Percentiles rank a stretch among this genome's conserved stretches.
Evolutionary conservation across 768 basidiomycete genomes (phyloP).

Genomic region (Lactarius sp.): DNA sequence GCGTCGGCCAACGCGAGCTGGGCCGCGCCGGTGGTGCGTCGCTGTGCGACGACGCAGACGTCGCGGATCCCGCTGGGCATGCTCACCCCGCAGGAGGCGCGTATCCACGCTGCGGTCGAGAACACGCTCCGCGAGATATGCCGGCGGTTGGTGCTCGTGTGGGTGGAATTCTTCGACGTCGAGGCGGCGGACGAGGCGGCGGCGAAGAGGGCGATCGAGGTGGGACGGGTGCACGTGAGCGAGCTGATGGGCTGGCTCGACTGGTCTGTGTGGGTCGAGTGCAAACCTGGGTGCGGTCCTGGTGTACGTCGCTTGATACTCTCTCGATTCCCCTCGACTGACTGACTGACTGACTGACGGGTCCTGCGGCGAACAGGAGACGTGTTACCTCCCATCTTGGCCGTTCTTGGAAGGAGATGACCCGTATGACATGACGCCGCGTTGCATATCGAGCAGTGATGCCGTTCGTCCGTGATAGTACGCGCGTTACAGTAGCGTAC

Average conservation of each 20-base stretch:
- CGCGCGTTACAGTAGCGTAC: too few relatives aligned
- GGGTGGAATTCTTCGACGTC: conserved; percentile 25
- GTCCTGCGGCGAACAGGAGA: conserved; percentile 5
- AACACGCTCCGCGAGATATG: conserved; percentile 25
- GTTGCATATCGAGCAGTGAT: conserved; percentile 7
- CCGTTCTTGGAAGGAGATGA: conserved; percentile 15
- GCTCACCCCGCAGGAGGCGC: conserved; percentile 22
- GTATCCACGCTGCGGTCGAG: conserved; percentile 19
- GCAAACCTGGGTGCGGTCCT: conserved; percentile 16
- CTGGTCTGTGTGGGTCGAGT: conserved; percentile 26
- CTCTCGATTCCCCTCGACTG: not conserved
- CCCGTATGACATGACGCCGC: conserved; percentile 21
- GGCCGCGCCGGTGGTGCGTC: conserved; percentile 19
- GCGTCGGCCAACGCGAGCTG: conserved; percentile 14
- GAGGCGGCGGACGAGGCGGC: conserved; percentile 10
- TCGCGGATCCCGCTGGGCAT: conserved; percentile 11
- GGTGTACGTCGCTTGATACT: conserved; percentile 16
- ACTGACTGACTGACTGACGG: not conserved
- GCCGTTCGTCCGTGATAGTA: not conserved
- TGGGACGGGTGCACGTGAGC: conserved; percentile 9
- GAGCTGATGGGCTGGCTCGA: conserved; percentile 27
- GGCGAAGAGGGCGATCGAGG: not conserved
- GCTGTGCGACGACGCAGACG: conserved; percentile 22
- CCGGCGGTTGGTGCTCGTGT: conserved; percentile 19
- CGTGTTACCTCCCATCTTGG: conserved; percentile 25